A percentile compares a stretch with the other conserved stretches of the same genome.
Conservation (phyloP, 2,329 filamentous ascomycete species). For the Trichoderma breve region DNA sequence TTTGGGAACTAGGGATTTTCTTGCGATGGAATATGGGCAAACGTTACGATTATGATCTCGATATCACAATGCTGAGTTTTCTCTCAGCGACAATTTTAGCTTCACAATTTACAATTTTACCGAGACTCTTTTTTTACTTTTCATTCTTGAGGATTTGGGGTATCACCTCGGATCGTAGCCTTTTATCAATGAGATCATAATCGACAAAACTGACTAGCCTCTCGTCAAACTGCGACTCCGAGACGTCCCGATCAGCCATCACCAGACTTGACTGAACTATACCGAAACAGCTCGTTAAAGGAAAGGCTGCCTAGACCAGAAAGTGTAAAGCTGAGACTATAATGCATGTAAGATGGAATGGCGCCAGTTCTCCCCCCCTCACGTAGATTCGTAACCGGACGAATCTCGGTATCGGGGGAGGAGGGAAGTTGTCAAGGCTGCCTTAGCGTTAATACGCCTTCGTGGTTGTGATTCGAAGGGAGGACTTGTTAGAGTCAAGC, state of each 20-base stretch:
- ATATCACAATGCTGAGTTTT: not conserved
- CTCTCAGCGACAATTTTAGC: not conserved
- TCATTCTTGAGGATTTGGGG: not conserved
- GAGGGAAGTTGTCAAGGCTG: not conserved
- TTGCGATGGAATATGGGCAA: conserved; percentile 11
- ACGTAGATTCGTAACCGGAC: not conserved
- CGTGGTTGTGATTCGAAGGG: not conserved
- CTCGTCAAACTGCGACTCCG: not conserved
- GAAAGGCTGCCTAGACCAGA: not conserved
- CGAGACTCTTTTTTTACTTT: not conserved
- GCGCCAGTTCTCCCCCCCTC: not conserved
- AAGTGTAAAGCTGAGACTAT: not conserved
- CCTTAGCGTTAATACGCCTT: not conserved
- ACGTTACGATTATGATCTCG: conserved; percentile 10
- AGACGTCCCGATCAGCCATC: not conserved
- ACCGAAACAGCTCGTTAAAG: not conserved
- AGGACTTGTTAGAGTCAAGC: not conserved
- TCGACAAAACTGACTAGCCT: not conserved
- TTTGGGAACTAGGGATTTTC: not conserved
- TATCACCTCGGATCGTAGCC: not conserved
- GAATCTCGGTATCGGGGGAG: conserved; percentile 1
- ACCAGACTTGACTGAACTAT: not conserved
- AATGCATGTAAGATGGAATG: conserved; percentile 1
- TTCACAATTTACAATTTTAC: conserved; percentile 1
- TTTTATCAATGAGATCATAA: not conserved